Evolutionary conservation across 176 grass and related monocot species (phyloP), one percentile per base, ranked within the genome.

Genomic region (Chloris gayana): DNA sequence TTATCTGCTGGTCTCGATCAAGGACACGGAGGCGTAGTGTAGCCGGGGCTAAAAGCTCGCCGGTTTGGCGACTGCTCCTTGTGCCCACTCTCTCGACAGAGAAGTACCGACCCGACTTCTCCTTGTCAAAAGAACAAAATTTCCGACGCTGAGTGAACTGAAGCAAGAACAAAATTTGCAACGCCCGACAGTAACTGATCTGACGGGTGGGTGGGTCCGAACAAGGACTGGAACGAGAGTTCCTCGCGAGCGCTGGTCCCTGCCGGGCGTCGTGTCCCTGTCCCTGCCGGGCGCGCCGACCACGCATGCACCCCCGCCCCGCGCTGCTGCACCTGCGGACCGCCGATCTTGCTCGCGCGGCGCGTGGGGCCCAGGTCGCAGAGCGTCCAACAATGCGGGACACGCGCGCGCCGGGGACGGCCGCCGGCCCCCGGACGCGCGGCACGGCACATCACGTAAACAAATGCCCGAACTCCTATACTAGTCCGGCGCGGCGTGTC

Each of bases 321-420:
- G n/a, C n/a, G n/a, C n/a, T n/a, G 44, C 4, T 37, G 35, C 35
- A 37, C 35, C 35, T 37, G 35, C 35, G 35, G 35, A 37, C 35
- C 35, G 3, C 35, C 35, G 35, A 5, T 37, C 35, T 37, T 37
- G 3, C 35, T 37, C 35, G 47, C 47, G 47, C 46, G 39, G 39
- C 39, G 39, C 39, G 1, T 42, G 9, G 39, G 79, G 33, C 13
- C 45, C 45, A 3, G 29, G 26, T 6, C 24, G 30, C 32, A 17
- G 35, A 26, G 14, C 24, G n/a, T 64, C 72, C 64, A 82, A 26
- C 78, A 77, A 42, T 82, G 78, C 70, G 85, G 39, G 39, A 42
- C 39, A 42, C 9, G 39, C 0, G 3, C 35, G 35, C 35, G 35
- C 35, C 35, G 78, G 53, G 71, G 14, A n/a, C 72, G 53, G 72